Evolutionary conservation across 768 basidiomycete genomes (phyloP), one percentile per base, ranked within the genome.

Genomic region (Grammothele lineata): DNA sequence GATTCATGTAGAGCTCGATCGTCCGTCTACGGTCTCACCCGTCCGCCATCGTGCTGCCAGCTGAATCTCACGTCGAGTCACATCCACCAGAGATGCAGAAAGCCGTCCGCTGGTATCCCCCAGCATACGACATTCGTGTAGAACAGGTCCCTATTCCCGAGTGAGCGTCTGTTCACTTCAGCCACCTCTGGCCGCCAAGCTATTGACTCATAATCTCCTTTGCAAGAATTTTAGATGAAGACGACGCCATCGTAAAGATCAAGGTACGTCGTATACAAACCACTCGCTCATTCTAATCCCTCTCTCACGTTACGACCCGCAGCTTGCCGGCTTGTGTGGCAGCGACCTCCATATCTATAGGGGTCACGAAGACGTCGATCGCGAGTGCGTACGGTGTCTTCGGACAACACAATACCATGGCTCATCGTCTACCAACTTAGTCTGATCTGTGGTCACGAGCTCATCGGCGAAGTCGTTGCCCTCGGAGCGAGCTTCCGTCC

Each of bases 181-280:
- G 14, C 7, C 21, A 30, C 9, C 5, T 17, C 26, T 5, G 10
- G 24, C 22, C n/a, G n/a, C n/a, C n/a, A n/a, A n/a, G n/a, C n/a
- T n/a, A 30, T 3, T 11, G n/a, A 8, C 14, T 14, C 5, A 18
- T 40, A 32, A n/a, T n/a, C 14, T 39, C 2, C 27, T 40, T 15
- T 53, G 27, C 7, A 50, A 87, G 86, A 47, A 80, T 90, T 38
- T 70, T 78, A 47, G 72, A 87, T 50, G 77, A 83, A 1, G 87
- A 90, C 60, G 86, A 89, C 68, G 87, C 77, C 1, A 85, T 91
- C 37, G 75, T 90, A 44, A 87, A 82, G 70, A 77, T 88, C 43
- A 78, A 75, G 64, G 87, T 81, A 51, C 43, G 72, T 56, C 19
- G 35, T 24, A 39, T 6, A 2, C 27, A 15, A 15, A 24, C 4